These are phyloP conservation scores for Prunus yedoensis DNA, from an alignment of 331 rosid species.

Conservation along the genomic window DNA sequence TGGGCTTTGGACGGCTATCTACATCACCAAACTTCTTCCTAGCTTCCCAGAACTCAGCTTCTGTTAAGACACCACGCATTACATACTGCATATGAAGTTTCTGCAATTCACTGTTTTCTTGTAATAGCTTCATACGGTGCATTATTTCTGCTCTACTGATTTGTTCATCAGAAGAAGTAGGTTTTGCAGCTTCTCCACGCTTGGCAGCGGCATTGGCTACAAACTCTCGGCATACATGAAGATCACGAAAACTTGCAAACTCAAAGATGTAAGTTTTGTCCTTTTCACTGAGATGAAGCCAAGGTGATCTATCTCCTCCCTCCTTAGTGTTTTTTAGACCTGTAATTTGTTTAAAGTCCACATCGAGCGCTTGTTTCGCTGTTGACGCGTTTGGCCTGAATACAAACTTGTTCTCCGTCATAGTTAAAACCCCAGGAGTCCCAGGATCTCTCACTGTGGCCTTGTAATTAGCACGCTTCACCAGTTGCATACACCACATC, in stretches of 20 bases:
- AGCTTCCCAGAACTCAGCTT: slow-evolving; percentile 95
- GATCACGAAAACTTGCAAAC: slow-evolving; percentile 74
- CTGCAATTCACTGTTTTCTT: slow-evolving; percentile 87
- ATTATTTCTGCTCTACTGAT: slow-evolving; percentile 70
- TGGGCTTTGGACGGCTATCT: slow-evolving; percentile 62
- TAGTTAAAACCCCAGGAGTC: slow-evolving; percentile 68
- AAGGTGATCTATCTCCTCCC: slow-evolving; percentile 84
- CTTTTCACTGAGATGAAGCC: slow-evolving; percentile 75
- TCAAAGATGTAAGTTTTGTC: slow-evolving; percentile 83
- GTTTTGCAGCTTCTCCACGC: slow-evolving; percentile 33
- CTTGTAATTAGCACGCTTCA: slow-evolving; percentile 82
- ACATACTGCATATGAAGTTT: slow-evolving; percentile 91
- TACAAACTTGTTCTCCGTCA: slow-evolving; percentile 55
- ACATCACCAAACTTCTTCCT: slow-evolving; percentile 87
- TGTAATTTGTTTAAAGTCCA: slow-evolving; percentile 52
- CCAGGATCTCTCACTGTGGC: slow-evolving; percentile 71
- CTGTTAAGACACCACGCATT: slow-evolving; percentile 76
- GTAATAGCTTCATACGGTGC: slow-evolving; percentile 77
- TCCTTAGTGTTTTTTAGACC: slow-evolving; percentile 81
- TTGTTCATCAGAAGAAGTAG: slow-evolving; percentile 51
- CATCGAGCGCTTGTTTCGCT: slow-evolving; percentile 48
- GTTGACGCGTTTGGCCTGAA: slow-evolving; percentile 64
- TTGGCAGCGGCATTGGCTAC: slow-evolving; percentile 51
- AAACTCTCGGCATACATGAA: slow-evolving; percentile 75
- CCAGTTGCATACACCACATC: slow-evolving; percentile 56